Percentiles rank a stretch among this genome's conserved stretches.
Evolutionary conservation across 108 stramenopile species (phyloP).

Genomic region (Cyclotella choctawhatcheeana): DNA sequence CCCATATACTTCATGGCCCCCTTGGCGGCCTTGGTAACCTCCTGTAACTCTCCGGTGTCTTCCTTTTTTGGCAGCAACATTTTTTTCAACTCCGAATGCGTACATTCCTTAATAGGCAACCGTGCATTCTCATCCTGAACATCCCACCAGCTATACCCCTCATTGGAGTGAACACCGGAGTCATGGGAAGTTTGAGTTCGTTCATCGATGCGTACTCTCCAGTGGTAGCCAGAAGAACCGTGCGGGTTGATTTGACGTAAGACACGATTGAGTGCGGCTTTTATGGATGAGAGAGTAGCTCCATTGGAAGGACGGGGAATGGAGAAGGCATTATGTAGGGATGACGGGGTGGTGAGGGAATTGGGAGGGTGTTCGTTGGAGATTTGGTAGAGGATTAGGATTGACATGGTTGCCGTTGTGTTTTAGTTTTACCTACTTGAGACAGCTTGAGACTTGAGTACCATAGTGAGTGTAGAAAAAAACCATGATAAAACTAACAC

Average conservation of each 20-base stretch:
- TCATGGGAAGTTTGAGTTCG: slow-evolving; percentile 45
- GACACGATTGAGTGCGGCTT: slow-evolving; percentile 71
- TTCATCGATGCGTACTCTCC: slow-evolving; percentile 87
- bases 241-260: slow-evolving; percentile 55
- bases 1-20: slow-evolving; percentile 82
- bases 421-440: no score
- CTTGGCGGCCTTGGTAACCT: slow-evolving; percentile 75
- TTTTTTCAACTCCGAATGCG: slow-evolving; percentile 60
- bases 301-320: slow-evolving; percentile 68
- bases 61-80: slow-evolving; percentile 57
- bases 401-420: slow-evolving; percentile 47
- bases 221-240: slow-evolving; percentile 85
- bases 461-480: no score
- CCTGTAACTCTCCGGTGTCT: slow-evolving; percentile 31
- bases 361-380: slow-evolving; percentile 49
- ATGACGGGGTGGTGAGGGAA: neutral
- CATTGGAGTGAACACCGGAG: neutral
- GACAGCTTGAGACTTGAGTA: no score
- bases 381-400: slow-evolving; percentile 56
- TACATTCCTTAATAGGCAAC: slow-evolving; percentile 76
- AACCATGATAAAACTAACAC: no score
- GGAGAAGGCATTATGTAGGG: slow-evolving; percentile 68
- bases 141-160: slow-evolving; percentile 85
- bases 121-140: slow-evolving; percentile 88
- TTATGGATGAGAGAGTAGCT: slow-evolving; percentile 67